Conservation (phyloP, 371 early-diverging fungal species). For the Mucor mucedo region DNA sequence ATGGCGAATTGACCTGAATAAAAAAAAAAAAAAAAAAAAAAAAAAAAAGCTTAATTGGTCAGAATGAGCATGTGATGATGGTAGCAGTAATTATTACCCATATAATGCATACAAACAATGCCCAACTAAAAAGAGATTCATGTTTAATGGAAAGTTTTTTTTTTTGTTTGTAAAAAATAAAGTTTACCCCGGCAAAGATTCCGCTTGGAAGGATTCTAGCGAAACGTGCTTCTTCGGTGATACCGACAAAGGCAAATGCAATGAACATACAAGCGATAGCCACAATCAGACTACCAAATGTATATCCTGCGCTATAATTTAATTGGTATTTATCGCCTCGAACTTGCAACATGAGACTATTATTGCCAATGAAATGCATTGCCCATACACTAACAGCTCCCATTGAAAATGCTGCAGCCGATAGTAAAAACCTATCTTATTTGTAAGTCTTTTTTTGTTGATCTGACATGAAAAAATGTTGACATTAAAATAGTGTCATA, state of each 20-base stretch:
- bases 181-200: slow-evolving; percentile 46
- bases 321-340: slow-evolving; percentile 35
- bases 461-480: too few relatives aligned
- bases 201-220: slow-evolving; percentile 47
- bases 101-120: slow-evolving; percentile 50
- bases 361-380: slow-evolving; percentile 60
- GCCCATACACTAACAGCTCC: slow-evolving; percentile 55
- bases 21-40: slow-evolving; percentile 1
- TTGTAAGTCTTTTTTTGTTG: too few relatives aligned
- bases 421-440: slow-evolving; percentile 38
- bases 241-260: slow-evolving; percentile 50
- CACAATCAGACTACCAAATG: slow-evolving; percentile 45
- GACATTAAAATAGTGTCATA: background rate
- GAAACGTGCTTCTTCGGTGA: slow-evolving; percentile 45
- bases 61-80: background rate
- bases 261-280: slow-evolving; percentile 49
- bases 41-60: background rate
- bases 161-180: too few relatives aligned
- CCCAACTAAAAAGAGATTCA: slow-evolving; percentile 30
- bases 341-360: slow-evolving; percentile 31
- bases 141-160: background rate
- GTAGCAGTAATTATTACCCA: slow-evolving; percentile 30
- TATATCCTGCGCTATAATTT: slow-evolving; percentile 45
- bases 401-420: slow-evolving; percentile 45
- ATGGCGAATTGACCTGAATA: slow-evolving; percentile 52